Percentiles rank a stretch among this genome's conserved stretches.
phyloP scores from a whole-genome alignment of 345 rosid species.

The Gossypium sturtianum region DNA sequence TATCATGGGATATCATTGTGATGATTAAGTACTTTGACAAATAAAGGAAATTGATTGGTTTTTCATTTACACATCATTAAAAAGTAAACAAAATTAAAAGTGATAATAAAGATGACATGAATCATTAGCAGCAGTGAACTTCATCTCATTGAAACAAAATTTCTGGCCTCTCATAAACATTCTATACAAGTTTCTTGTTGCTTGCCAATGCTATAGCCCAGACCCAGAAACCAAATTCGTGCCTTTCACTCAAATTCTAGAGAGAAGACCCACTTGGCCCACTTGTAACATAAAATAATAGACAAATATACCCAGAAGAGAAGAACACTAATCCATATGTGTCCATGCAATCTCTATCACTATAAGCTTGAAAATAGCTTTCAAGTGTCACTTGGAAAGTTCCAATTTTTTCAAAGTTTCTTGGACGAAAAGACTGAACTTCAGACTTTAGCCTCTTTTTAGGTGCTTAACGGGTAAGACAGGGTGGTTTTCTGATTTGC shows the following conservation, averaged over 20 bases:
- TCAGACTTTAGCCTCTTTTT: neutral
- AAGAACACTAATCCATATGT: neutral
- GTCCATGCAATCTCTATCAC: neutral
- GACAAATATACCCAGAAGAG: neutral
- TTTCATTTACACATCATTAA: too few relatives aligned
- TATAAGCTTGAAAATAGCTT: neutral
- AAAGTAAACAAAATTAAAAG: too few relatives aligned
- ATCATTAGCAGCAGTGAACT: too few relatives aligned
- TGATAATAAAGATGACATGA: too few relatives aligned
- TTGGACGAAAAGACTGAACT: neutral
- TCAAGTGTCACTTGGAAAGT: neutral
- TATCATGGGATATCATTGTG: neutral
- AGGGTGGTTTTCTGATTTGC: neutral
- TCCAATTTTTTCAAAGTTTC: neutral
- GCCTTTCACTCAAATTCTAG: neutral
- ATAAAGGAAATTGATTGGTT: too few relatives aligned
- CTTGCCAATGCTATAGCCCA: neutral
- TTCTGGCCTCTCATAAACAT: too few relatives aligned
- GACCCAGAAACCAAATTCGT: constrained; percentile 1
- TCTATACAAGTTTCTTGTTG: too few relatives aligned
- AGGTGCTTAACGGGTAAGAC: neutral
- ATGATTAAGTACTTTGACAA: too few relatives aligned
- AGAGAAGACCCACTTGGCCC: neutral
- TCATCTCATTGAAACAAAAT: neutral
- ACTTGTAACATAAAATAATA: neutral